These are phyloP conservation scores for Pseudogymnoascus sp. DNA, from an alignment of 2,329 filamentous ascomycete species.

Conservation along the genomic window DNA sequence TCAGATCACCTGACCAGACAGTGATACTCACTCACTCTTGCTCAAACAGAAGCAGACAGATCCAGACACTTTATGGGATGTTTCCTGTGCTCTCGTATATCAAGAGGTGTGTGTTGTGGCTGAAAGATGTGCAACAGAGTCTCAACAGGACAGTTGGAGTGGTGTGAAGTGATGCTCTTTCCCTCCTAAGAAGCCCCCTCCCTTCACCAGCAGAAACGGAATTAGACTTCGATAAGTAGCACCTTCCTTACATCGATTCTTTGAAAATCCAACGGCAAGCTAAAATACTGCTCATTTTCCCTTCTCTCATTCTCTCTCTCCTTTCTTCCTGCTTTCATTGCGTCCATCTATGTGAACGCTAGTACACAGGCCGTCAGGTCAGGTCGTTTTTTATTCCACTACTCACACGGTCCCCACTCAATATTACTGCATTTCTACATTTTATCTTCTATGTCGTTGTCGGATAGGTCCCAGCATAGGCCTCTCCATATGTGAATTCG, in stretches of 20 bases:
- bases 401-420: not conserved
- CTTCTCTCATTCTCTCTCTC: not conserved
- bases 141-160: not conserved
- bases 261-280: not conserved
- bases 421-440: not conserved
- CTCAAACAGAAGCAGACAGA: not conserved
- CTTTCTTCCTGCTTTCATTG: not conserved
- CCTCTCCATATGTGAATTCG: not conserved
- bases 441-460: not conserved
- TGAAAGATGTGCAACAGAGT: not conserved
- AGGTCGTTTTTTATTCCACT: slow-evolving; percentile 1
- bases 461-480: not conserved
- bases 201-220: not conserved
- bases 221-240: not conserved
- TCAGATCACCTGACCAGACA: not conserved
- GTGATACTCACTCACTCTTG: not conserved
- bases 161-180: not conserved
- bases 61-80: not conserved
- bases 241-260: not conserved
- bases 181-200: not conserved
- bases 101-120: not conserved
- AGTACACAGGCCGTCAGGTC: not conserved
- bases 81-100: not conserved
- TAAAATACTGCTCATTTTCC: not conserved
- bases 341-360: not conserved